A percentile compares a stretch with the other conserved stretches of the same genome.
Evolutionary conservation across 257 asterid genomes (phyloP).

Genomic region (Nicotiana noctiflora): DNA sequence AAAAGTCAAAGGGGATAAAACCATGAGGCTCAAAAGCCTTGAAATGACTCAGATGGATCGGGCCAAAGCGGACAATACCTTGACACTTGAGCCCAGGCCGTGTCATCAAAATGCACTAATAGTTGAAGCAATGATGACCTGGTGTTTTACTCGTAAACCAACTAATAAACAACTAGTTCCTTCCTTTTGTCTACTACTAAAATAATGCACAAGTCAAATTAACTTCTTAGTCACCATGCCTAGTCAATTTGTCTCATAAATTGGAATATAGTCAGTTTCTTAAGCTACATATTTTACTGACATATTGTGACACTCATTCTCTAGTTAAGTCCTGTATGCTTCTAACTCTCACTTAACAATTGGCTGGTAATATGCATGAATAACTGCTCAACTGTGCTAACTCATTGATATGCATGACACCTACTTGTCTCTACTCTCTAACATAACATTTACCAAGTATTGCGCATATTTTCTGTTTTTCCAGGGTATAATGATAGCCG

Average conservation of each 20-base stretch:
- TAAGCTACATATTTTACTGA: neutral
- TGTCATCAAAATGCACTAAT: neutral
- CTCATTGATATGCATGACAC: neutral
- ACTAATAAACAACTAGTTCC: neutral
- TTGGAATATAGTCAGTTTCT: neutral
- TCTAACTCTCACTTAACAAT: neutral
- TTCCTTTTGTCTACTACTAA: neutral
- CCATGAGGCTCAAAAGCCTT: too few species aligned
- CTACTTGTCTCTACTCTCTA: neutral
- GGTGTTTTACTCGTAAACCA: neutral
- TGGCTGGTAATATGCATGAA: neutral
- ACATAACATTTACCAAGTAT: neutral
- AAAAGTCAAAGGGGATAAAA: too few species aligned
- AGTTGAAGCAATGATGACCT: neutral
- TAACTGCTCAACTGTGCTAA: neutral
- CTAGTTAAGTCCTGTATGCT: neutral
- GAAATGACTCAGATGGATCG: too few species aligned
- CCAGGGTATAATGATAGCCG: constrained; percentile 48
- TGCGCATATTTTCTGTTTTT: constrained; percentile 11
- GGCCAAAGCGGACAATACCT: too few species aligned
- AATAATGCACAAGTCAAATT: neutral
- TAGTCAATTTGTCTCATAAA: neutral
- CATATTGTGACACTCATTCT: neutral
- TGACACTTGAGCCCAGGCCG: too few species aligned
- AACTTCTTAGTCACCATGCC: neutral